phyloP scores from a whole-genome alignment of 306 rosid genomes.

The Urtica urens region DNA sequence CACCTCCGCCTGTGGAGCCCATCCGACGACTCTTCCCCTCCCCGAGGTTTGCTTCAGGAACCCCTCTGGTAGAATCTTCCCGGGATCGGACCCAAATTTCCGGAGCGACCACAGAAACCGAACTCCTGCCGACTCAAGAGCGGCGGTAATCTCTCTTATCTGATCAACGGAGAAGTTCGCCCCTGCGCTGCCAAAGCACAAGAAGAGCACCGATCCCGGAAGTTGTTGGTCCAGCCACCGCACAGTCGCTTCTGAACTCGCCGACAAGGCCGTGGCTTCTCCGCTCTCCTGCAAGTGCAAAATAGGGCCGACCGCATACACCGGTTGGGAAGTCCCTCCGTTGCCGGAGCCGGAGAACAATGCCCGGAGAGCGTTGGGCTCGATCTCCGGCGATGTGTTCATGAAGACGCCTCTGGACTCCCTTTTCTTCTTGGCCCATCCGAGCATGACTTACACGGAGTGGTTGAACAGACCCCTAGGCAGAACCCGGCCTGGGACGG shows the following conservation, averaged over 20 bases:
- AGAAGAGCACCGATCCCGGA: slow-evolving; percentile 31
- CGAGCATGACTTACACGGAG: slow-evolving; percentile 17
- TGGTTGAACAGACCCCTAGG: background rate
- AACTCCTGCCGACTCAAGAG: slow-evolving; percentile 32
- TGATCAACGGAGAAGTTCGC: slow-evolving; percentile 33
- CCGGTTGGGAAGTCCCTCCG: background rate
- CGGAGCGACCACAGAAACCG: slow-evolving; percentile 46
- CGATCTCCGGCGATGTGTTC: slow-evolving; percentile 40
- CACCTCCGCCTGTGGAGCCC: slow-evolving; percentile 58
- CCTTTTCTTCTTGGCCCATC: slow-evolving; percentile 31
- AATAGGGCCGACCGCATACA: background rate
- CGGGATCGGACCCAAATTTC: background rate
- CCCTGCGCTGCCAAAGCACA: slow-evolving; percentile 65
- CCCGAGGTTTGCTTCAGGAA: slow-evolving; percentile 44
- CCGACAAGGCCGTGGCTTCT: too few relatives aligned
- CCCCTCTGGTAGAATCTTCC: slow-evolving; percentile 34
- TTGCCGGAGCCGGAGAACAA: too few relatives aligned
- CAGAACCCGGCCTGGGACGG: background rate
- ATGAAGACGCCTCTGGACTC: slow-evolving; percentile 44
- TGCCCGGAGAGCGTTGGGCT: slow-evolving; percentile 13
- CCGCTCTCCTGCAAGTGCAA: background rate
- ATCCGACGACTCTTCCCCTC: slow-evolving; percentile 42
- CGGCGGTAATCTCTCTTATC: slow-evolving; percentile 44
- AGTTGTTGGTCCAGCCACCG: slow-evolving; percentile 49
- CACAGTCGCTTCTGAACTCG: slow-evolving; percentile 27